Evolutionary conservation across 208 protist genomes (phyloP).

Genomic region (Phytomonas francai): DNA sequence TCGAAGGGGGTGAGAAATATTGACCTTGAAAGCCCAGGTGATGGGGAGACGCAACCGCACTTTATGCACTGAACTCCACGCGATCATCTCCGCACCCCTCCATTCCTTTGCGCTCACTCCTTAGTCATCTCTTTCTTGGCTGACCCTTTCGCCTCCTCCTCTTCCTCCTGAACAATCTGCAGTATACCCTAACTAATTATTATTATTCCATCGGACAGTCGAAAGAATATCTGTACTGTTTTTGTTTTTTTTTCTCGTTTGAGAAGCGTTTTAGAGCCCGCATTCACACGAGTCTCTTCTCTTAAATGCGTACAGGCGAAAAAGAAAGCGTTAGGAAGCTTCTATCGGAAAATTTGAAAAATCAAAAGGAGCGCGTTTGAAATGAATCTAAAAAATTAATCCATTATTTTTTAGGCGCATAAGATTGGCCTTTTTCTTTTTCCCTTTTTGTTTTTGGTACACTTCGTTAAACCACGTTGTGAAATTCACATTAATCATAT

Average conservation of each 20-base stretch:
- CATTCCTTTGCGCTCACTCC: not conserved
- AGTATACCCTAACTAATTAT: not conserved
- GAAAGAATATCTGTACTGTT: conserved; percentile 6
- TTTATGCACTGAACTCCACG: not conserved
- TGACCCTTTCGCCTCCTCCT: not conserved
- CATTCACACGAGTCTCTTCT: not conserved
- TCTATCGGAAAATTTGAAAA: not conserved
- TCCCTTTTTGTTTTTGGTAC: not conserved
- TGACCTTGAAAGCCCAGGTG: not conserved
- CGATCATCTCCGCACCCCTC: not conserved
- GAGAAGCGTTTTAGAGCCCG: not conserved
- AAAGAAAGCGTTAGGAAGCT: not conserved
- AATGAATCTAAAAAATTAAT: not conserved
- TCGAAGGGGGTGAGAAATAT: not conserved
- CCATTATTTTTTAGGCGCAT: not conserved
- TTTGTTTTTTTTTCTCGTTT: not conserved
- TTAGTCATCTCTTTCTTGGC: not conserved
- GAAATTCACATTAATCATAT: not conserved
- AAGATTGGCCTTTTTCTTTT: not conserved
- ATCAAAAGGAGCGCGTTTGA: not conserved
- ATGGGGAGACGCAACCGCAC: not conserved
- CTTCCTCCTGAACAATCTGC: not conserved
- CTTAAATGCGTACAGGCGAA: not conserved
- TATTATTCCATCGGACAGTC: not conserved
- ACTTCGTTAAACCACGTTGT: not conserved